phyloP scores from a whole-genome alignment of 176 grass and related monocot species.

The Oryza coarctata region DNA sequence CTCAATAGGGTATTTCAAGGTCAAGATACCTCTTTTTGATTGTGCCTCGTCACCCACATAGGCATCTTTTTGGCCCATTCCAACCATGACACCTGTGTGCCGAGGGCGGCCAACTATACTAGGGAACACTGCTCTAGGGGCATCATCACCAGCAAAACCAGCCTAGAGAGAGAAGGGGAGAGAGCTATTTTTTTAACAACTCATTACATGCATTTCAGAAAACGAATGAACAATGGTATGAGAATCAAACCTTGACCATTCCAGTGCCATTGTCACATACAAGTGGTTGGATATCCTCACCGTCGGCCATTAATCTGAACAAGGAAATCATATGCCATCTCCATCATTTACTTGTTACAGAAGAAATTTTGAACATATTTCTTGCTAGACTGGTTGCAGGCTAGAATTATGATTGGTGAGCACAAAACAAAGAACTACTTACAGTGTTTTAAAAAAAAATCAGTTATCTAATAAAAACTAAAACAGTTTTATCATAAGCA shows the following conservation, averaged over 20 bases:
- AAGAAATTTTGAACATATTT: background rate
- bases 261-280: slow-evolving; percentile 53
- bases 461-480: background rate
- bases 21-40: slow-evolving; percentile 44
- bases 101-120: slow-evolving; percentile 45
- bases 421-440: background rate
- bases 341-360: background rate
- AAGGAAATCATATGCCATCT: background rate
- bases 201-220: background rate
- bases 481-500: background rate
- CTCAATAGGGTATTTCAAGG: slow-evolving; percentile 43
- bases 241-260: slow-evolving; percentile 47
- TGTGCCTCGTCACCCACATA: slow-evolving; percentile 45
- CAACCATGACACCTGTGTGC: slow-evolving; percentile 47
- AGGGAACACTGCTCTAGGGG: slow-evolving; percentile 46
- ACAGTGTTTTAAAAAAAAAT: background rate
- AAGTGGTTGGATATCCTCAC: slow-evolving; percentile 47
- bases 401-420: background rate
- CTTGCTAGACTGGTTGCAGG: background rate
- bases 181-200: background rate
- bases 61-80: slow-evolving; percentile 43
- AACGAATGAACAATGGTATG: background rate
- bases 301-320: slow-evolving; percentile 38
- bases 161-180: background rate
- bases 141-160: slow-evolving; percentile 50